These are phyloP conservation scores for Fusarium sp. DNA, from an alignment of 2,329 filamentous ascomycete genomes.

Conservation along the genomic window DNA sequence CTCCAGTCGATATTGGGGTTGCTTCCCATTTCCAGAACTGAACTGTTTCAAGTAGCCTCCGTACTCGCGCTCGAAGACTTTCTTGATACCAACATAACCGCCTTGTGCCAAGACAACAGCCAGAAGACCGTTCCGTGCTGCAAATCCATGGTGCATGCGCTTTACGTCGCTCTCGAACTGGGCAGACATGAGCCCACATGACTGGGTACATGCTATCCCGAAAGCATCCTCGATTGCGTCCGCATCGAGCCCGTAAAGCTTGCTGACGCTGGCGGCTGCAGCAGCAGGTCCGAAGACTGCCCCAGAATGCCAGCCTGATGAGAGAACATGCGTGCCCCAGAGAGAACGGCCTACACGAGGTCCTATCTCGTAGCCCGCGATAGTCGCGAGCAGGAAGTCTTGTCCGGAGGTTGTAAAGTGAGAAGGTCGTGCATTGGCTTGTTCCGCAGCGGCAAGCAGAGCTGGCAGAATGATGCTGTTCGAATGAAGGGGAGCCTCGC, in stretches of 20 bases:
- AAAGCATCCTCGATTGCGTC: background rate
- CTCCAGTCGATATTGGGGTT: background rate
- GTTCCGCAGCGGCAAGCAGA: background rate
- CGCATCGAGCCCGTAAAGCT: background rate
- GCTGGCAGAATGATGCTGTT: conserved; percentile 1
- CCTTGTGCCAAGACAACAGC: background rate
- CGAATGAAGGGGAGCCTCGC: background rate
- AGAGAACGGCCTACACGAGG: background rate
- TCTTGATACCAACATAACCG: conserved; percentile 1
- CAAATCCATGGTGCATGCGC: conserved; percentile 5
- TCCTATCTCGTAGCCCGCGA: background rate
- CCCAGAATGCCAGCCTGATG: conserved; percentile 5
- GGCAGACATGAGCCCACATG: background rate
- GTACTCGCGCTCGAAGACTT: background rate
- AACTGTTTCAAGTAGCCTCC: conserved; percentile 1
- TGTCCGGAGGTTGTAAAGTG: background rate
- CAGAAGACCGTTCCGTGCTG: background rate
- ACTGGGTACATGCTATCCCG: conserved; percentile 4
- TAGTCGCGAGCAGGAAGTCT: background rate
- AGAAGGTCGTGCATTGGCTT: background rate
- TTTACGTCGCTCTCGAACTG: conserved; percentile 6
- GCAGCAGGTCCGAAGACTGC: conserved; percentile 2
- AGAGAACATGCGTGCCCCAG: conserved; percentile 5
- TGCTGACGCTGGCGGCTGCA: background rate
- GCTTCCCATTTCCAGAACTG: background rate